Evolutionary conservation across 164 flowering plant species (phyloP).

Genomic region (Berberis vulgaris): DNA sequence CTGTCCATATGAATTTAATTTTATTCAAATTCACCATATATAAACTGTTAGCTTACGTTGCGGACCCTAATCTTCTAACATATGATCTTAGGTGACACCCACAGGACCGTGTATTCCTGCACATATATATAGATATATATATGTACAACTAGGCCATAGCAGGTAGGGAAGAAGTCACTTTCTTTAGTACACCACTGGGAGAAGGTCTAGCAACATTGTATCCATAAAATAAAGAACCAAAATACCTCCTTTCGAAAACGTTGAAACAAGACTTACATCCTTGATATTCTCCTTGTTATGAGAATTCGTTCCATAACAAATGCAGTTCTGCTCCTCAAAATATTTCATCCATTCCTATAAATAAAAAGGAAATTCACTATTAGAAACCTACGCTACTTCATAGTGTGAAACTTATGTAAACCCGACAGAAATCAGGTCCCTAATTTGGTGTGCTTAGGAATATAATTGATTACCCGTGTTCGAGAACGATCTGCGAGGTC

Average conservation of each 20-base stretch:
- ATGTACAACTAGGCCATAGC: neutral
- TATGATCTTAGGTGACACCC: too few species aligned
- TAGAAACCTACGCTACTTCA: neutral
- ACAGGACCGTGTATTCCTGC: neutral
- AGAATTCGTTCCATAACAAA: conserved; percentile 53
- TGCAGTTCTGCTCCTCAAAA: conserved; percentile 36
- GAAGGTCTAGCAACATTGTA: neutral
- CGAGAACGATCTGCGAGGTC: conserved; percentile 60
- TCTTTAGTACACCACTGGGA: neutral
- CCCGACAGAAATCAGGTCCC: too few species aligned
- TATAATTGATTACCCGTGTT: conserved; percentile 29
- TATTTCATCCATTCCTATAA: conserved; percentile 55
- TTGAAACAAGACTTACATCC: conserved; percentile 32
- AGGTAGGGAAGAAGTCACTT: neutral
- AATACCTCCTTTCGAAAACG: neutral
- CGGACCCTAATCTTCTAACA: too few species aligned
- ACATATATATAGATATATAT: too few species aligned
- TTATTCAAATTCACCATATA: too few species aligned
- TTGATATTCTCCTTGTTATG: conserved; percentile 63
- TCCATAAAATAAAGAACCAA: neutral
- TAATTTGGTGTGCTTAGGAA: too few species aligned
- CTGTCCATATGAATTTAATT: neutral
- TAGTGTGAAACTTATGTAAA: neutral
- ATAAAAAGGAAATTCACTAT: neutral
- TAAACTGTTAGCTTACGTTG: too few species aligned